These are phyloP conservation scores for Saprolegnia diclina DNA, from an alignment of 352 stramenopile species.

Conservation along the genomic window DNA sequence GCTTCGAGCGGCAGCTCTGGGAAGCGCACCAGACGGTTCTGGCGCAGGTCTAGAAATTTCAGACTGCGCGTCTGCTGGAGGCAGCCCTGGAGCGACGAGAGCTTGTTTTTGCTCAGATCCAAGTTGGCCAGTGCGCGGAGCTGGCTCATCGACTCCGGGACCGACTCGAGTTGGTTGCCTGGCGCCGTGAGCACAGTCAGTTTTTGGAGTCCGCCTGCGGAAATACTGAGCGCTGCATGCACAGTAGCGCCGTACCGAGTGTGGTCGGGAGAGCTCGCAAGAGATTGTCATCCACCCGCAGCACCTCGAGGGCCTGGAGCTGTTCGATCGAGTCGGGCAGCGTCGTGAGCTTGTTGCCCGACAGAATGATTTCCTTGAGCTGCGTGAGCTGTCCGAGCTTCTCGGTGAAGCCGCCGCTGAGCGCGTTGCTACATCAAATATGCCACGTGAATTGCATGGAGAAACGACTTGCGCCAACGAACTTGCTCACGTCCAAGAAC, in stretches of 20 bases:
- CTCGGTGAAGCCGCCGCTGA: conserved; percentile 49
- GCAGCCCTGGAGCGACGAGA: conserved; percentile 43
- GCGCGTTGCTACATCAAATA: conserved; percentile 58
- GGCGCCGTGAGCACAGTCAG: conserved; percentile 56
- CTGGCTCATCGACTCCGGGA: conserved; percentile 43
- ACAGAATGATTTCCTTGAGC: conserved; percentile 59
- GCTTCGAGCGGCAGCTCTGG: conserved; percentile 34
- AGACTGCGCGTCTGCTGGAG: conserved; percentile 41
- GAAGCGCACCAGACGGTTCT: conserved; percentile 54
- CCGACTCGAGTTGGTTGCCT: conserved; percentile 48
- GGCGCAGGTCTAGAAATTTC: conserved; percentile 65
- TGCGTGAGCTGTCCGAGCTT: conserved; percentile 41
- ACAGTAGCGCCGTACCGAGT: conserved; percentile 35
- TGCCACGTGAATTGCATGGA: background rate
- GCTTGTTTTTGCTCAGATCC: conserved; percentile 71
- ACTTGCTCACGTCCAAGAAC: conserved; percentile 74
- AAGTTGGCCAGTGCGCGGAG: conserved; percentile 56
- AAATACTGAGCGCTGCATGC: background rate
- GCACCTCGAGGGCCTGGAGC: conserved; percentile 46
- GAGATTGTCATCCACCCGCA: conserved; percentile 62
- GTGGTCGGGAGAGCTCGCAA: conserved; percentile 40
- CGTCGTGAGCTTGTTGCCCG: conserved; percentile 51
- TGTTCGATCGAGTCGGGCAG: conserved; percentile 47
- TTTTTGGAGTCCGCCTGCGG: conserved; percentile 31
- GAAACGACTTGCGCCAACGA: conserved; percentile 25